Evolutionary conservation across 306 rosid species (phyloP).

Genomic region (Clitoria ternatea): DNA sequence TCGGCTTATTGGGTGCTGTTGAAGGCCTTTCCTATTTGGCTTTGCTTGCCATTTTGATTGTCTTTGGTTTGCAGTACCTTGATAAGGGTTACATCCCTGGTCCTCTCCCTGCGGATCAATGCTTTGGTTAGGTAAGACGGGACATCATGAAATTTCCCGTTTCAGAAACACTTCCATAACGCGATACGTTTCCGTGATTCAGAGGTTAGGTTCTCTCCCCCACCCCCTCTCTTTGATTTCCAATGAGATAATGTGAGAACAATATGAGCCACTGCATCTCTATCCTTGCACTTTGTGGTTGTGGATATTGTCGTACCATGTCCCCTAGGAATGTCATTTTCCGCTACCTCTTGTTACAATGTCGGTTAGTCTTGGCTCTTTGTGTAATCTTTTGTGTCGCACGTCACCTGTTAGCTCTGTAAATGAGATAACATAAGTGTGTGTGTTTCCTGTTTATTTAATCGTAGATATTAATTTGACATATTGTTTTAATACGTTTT

Average conservation of each 20-base stretch:
- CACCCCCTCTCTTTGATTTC: too few relatives aligned
- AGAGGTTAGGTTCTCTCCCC: too few relatives aligned
- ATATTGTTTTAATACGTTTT: too few relatives aligned
- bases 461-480: too few relatives aligned
- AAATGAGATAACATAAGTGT: too few relatives aligned
- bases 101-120: conserved; percentile 86
- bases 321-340: neutral
- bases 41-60: conserved; percentile 57
- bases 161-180: too few relatives aligned
- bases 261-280: conserved; percentile 13
- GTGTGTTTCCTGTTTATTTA: too few relatives aligned
- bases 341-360: neutral
- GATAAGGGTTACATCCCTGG: conserved; percentile 79
- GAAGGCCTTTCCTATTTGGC: conserved; percentile 74
- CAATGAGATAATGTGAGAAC: conserved; percentile 17
- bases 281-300: conserved; percentile 29
- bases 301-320: conserved; percentile 40
- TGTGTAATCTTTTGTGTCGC: too few relatives aligned
- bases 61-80: conserved; percentile 76
- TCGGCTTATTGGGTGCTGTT: conserved; percentile 80
- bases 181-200: too few relatives aligned
- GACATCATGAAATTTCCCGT: too few relatives aligned
- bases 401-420: too few relatives aligned
- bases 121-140: conserved; percentile 78
- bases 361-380: too few relatives aligned